Percentiles rank a stretch among this genome's conserved stretches.
These are phyloP conservation scores for Trametes hirsuta DNA, from an alignment of 1,284 basidiomycete genomes.

Conservation along the genomic window DNA sequence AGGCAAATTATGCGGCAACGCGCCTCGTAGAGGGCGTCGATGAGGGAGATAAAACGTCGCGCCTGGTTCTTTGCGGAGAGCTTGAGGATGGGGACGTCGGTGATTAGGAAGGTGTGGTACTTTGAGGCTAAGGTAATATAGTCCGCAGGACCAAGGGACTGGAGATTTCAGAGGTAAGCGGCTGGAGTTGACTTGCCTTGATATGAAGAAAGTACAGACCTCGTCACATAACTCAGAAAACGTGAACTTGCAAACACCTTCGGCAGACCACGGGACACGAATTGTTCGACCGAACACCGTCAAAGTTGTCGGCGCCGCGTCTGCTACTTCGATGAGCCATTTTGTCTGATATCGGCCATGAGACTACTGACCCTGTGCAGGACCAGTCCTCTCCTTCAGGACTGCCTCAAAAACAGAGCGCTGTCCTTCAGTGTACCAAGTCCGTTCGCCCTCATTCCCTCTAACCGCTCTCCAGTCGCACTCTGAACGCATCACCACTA, in stretches of 20 bases:
- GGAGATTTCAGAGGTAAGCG: not conserved
- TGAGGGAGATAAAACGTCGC: slow-evolving; percentile 69
- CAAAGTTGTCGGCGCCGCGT: slow-evolving; percentile 15
- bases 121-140: slow-evolving; percentile 67
- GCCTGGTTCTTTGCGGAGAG: slow-evolving; percentile 72
- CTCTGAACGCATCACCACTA: slow-evolving; percentile 55
- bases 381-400: slow-evolving; percentile 8
- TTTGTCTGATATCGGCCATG: too few species aligned
- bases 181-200: not conserved
- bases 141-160: slow-evolving; percentile 71
- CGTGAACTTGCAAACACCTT: slow-evolving; percentile 52
- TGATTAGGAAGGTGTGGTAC: slow-evolving; percentile 62
- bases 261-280: slow-evolving; percentile 48
- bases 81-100: slow-evolving; percentile 59
- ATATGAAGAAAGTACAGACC: slow-evolving; percentile 32
- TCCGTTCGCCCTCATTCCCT: slow-evolving; percentile 22
- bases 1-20: slow-evolving; percentile 47
- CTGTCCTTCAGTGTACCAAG: slow-evolving; percentile 40
- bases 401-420: slow-evolving; percentile 31
- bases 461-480: slow-evolving; percentile 44
- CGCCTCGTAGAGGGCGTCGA: slow-evolving; percentile 67
- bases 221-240: slow-evolving; percentile 68
- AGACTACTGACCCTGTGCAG: not conserved
- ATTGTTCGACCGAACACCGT: slow-evolving; percentile 51
- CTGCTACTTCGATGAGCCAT: slow-evolving; percentile 6